phyloP scores from a whole-genome alignment of 2,329 filamentous ascomycete genomes.

The Exophiala sp. region DNA sequence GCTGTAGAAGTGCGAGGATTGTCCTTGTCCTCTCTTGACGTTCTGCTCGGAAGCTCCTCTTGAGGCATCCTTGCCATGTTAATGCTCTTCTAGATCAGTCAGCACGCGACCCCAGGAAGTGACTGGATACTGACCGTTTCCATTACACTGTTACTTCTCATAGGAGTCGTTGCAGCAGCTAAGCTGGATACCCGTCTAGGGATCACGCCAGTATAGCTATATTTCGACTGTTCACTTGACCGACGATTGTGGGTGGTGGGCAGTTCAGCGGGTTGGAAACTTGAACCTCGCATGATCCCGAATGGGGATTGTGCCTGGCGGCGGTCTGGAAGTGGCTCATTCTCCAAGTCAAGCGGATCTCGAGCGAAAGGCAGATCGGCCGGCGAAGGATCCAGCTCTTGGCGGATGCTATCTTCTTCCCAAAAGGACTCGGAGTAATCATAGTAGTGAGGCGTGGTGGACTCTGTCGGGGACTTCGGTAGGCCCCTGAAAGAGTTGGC shows the following conservation, averaged over 20 bases:
- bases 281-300: slow-evolving; percentile 25
- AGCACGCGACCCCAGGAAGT: slow-evolving; percentile 1
- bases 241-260: slow-evolving; percentile 25
- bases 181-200: slow-evolving; percentile 22
- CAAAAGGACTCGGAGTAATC: slow-evolving; percentile 29
- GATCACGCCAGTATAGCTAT: slow-evolving; percentile 17
- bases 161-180: slow-evolving; percentile 12
- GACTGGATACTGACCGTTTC: slow-evolving; percentile 6
- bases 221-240: slow-evolving; percentile 23
- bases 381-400: slow-evolving; percentile 2
- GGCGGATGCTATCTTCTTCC: slow-evolving; percentile 22
- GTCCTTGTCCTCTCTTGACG: slow-evolving; percentile 12
- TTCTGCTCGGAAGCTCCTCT: not conserved
- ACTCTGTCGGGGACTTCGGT: slow-evolving; percentile 26
- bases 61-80: not conserved
- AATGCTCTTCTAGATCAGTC: slow-evolving; percentile 1
- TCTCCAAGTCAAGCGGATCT: slow-evolving; percentile 20
- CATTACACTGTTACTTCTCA: slow-evolving; percentile 4
- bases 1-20: slow-evolving; percentile 17
- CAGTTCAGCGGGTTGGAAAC: slow-evolving; percentile 24
- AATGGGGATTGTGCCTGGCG: slow-evolving; percentile 28
- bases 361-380: slow-evolving; percentile 13
- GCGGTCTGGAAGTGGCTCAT: slow-evolving; percentile 8
- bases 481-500: slow-evolving; percentile 13
- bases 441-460: slow-evolving; percentile 27